Conservation (phyloP, 2,329 filamentous ascomycete species). For the Trichophaea hybrida region DNA sequence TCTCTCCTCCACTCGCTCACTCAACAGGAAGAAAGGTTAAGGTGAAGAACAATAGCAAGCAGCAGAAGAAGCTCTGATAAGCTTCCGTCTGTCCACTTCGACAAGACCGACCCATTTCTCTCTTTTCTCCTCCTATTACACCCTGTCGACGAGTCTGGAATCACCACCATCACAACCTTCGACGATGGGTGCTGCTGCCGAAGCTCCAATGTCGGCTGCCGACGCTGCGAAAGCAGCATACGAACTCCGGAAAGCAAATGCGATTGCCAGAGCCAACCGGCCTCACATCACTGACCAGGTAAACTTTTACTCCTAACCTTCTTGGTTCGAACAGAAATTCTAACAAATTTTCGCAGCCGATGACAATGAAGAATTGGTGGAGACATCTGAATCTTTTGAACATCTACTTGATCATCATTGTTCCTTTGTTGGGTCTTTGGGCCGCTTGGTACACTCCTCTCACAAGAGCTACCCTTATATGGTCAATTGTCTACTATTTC, state of each 20-base stretch:
- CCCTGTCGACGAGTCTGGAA: background rate
- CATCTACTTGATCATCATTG: constrained; percentile 60
- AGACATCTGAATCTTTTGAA: constrained; percentile 94
- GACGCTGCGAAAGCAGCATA: background rate
- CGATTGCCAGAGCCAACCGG: constrained; percentile 8
- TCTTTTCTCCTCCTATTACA: background rate
- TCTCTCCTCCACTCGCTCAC: background rate
- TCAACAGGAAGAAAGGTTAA: background rate
- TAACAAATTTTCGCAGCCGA: constrained; percentile 38
- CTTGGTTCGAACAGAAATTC: background rate
- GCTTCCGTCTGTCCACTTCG: background rate
- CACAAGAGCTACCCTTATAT: constrained; percentile 55
- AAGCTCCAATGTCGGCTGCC: constrained; percentile 5
- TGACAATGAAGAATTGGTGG: constrained; percentile 73
- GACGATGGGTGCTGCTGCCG: constrained; percentile 13
- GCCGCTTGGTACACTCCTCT: constrained; percentile 67
- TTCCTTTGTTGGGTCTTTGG: constrained; percentile 60
- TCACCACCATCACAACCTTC: background rate
- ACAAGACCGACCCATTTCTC: background rate
- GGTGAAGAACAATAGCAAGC: background rate
- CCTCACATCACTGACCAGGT: constrained; percentile 22
- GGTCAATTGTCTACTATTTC: constrained; percentile 67
- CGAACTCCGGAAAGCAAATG: constrained; percentile 4
- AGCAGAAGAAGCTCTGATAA: background rate
- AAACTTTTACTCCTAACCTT: constrained; percentile 1